Base-by-base conservation (phyloP, 306 rosid species). In the Myrica gale region DNA sequence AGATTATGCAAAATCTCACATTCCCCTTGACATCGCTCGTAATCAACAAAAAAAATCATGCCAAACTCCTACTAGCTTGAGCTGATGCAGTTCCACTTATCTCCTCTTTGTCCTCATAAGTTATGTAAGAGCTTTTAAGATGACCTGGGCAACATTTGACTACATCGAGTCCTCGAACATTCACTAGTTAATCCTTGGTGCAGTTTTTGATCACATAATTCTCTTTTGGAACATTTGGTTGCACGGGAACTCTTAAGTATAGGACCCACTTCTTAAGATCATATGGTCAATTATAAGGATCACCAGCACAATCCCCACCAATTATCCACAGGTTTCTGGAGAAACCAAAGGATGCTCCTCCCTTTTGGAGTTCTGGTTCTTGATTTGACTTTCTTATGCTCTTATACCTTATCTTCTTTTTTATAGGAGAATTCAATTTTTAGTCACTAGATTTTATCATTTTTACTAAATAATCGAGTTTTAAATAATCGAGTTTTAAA, bases 241-340 rank as follows among this genome's bases (percentile, higher is more conserved):
- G 20, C 32, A 50, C 51, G 53, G 13, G 1, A 5, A 5, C 9
- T 67, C 48, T 3, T 23, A 45, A 0, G 41, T 52, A 32, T 20
- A 76, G 32, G 12, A 21, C 45, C 20, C 19, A 43, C 65, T 6
- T 55, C 44, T 71, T 45, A 76, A 54, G 12, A 68, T 1, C 16
- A 53, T 21, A 26, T 26, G 69, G n/a, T n/a, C n/a, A n/a, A 9
- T 16, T 15, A 76, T 44, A 43, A 55, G 17, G 5, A 76, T 37
- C 9, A 68, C 74, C 13, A 23, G 32, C 74, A 16, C 47, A 41
- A 76, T 44, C 2, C 48, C 69, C 26, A 48, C 58, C 74, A 15
- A 68, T 9, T 55, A 68, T 56, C 74, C 74, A 76, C 6, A 55
- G 20, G 19, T 1, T 68, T 68, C 47, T 76, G 32, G 74, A 76